Base-by-base conservation (phyloP, 768 basidiomycete species). In the Clathrus columnatus region DNA sequence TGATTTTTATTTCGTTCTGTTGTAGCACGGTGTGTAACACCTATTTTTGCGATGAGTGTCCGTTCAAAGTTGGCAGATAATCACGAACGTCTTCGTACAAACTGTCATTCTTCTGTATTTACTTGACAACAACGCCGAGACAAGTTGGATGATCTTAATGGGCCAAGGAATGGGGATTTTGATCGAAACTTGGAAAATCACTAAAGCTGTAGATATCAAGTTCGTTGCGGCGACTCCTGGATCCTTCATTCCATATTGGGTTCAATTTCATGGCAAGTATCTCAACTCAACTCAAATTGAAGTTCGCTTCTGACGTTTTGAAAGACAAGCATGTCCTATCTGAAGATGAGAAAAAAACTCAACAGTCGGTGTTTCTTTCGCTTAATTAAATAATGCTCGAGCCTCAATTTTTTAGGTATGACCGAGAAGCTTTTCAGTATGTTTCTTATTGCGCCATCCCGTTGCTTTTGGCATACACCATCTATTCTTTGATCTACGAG, bases 301-400 rank as follows among this genome's bases (percentile, higher is more conserved):
- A 36, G 27, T 32, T 60, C 14, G 60, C 51, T 62, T 48, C 42
- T 26, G 50, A 32, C 48, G 32, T 44, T 51, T 50, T 36, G 57
- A 50, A 56, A 76, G 96, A 98, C 74, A 98, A 97, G 69, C 93
- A 98, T 65, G 85, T 93, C 50, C 77, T 97, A n/a, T 88, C 78
- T 60, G 94, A 96, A 64, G 94, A 97, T 64, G 96, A 99, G 73
- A 93, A 88, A 76, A 94, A 87, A 71, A 97, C 95, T 8, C 93
- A 97, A 68, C 92, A 97, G 84, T 96, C 73, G 67, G 82, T 69
- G n/a, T 11, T 42, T 28, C 20, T 18, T 21, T 55, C 30, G 23
- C 21, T 50, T 56, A 30, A 28, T 48, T 36, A 55, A 21, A 21
- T 47, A 28, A 53, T 20, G 27, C 36, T 10, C 42, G 5, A 14